Evolutionary conservation across 805 yeast genomes (phyloP), one percentile per base, ranked within the genome.

Genomic region (Yarrowia sp.): DNA sequence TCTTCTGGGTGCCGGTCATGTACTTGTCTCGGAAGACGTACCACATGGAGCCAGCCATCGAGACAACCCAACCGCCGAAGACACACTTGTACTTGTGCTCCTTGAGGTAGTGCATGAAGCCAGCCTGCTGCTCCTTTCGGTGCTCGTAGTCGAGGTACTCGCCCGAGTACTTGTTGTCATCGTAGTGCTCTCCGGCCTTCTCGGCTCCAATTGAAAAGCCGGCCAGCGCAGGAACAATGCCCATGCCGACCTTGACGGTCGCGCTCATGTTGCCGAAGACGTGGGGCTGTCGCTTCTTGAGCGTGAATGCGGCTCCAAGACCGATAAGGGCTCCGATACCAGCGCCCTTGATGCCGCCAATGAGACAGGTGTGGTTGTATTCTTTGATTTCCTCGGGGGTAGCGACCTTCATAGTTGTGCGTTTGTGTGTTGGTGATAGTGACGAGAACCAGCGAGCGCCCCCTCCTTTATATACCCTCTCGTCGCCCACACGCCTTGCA

Each of bases 41-140:
- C 49, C 75, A 82, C 90, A 94, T 90, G 4, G 96, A 86, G 2
- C 91, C 96, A 67, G 80, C 88, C 77, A 89, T 74, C 1, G 93
- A 84, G 29, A 84, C 87, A 2, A 90, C 92, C 96, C 96, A 89
- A 16, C 88, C 81, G 59, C 82, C 85, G 12, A 85, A 82, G 66
- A 89, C 83, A 64, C 87, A 78, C 71, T 65, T 65, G 68, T 70
- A 70, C 65, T 69, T 67, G 67, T 69, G 61, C 14, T 44, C 62
- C 32, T 24, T 18, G 19, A 35, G 47, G 42, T 46, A 58, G 41
- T 46, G 32, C 41, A 31, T 12, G 42, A 46, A 24, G 10, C 44
- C 44, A 6, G 59, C 61, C 31, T 55, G 46, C 38, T 55, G 61
- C 46, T 31, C 38, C 29, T 29, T 29, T 38, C 46, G 36, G 21